These are phyloP conservation scores for Castanospermum australe DNA, from an alignment of 306 rosid species.

Conservation along the genomic window DNA sequence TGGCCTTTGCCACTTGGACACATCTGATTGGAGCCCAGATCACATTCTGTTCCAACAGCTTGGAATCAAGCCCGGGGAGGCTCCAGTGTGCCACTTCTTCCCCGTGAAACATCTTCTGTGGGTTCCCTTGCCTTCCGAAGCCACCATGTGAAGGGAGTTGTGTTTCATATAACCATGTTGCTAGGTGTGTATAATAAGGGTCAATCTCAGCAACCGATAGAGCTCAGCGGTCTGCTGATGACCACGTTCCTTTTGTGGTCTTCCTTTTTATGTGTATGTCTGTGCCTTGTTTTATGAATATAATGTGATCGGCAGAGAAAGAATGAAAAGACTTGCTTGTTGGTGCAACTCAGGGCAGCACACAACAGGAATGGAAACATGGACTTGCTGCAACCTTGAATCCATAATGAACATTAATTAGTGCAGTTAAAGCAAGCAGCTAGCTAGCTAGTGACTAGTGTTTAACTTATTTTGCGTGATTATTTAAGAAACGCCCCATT, in stretches of 20 bases:
- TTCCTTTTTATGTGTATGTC: neutral
- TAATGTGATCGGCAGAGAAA: neutral
- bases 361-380: neutral
- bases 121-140: slow-evolving; percentile 41
- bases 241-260: neutral
- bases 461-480: neutral
- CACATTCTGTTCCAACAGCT: slow-evolving; percentile 36
- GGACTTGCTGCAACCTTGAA: neutral
- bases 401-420: neutral
- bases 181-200: neutral
- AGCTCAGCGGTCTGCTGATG: neutral
- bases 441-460: neutral
- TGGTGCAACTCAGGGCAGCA: neutral
- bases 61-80: slow-evolving; percentile 39
- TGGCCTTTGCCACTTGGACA: slow-evolving; percentile 63
- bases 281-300: neutral
- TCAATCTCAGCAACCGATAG: neutral
- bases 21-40: slow-evolving; percentile 55
- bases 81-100: slow-evolving; percentile 61
- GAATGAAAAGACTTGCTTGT: neutral
- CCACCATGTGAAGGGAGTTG: slow-evolving; percentile 26
- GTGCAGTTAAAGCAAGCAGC: neutral
- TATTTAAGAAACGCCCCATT: neutral
- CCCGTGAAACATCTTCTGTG: slow-evolving; percentile 58
- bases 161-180: neutral